Percentiles rank a stretch among this genome's conserved stretches.
Evolutionary conservation across 805 yeast genomes (phyloP).

Genomic region (Saccharomycopsis malanga): DNA sequence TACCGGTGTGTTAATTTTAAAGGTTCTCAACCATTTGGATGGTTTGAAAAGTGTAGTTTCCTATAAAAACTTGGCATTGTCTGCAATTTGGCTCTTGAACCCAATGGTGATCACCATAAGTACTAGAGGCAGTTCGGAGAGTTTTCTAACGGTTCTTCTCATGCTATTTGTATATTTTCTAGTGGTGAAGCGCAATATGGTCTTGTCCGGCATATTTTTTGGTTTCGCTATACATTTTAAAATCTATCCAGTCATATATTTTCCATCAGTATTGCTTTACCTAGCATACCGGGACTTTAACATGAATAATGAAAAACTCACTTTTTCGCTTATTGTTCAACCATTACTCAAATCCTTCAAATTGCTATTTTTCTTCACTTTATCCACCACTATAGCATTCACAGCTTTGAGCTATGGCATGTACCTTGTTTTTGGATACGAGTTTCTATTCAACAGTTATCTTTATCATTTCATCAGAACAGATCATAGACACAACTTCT

Average conservation of each 20-base stretch:
- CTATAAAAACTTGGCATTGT: conserved; percentile 35
- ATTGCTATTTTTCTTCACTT: conserved; percentile 26
- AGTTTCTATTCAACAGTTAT: conserved; percentile 71
- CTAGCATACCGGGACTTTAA: neutral
- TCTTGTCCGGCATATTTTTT: conserved; percentile 42
- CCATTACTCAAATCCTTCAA: neutral
- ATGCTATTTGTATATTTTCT: conserved; percentile 49
- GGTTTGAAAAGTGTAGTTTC: conserved; percentile 22
- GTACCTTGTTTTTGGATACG: conserved; percentile 66
- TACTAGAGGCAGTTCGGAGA: conserved; percentile 91
- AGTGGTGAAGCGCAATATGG: conserved; percentile 30
- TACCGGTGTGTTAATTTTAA: conserved; percentile 61
- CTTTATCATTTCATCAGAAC: conserved; percentile 74
- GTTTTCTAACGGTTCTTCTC: conserved; percentile 72
- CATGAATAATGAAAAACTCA: neutral
- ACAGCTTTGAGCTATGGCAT: conserved; percentile 44
- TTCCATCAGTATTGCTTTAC: conserved; percentile 59
- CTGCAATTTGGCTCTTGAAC: conserved; percentile 78
- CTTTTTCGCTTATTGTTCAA: neutral
- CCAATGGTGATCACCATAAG: conserved; percentile 94
- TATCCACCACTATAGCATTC: conserved; percentile 39
- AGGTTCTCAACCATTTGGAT: conserved; percentile 29
- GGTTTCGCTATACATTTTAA: conserved; percentile 86
- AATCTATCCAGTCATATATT: conserved; percentile 82
- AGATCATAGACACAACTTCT: conserved; percentile 94